A percentile compares a stretch with the other conserved stretches of the same genome.
Conservation (phyloP, 225 moss, liverwort and hornwort species). For the Lunularia cruciata region DNA sequence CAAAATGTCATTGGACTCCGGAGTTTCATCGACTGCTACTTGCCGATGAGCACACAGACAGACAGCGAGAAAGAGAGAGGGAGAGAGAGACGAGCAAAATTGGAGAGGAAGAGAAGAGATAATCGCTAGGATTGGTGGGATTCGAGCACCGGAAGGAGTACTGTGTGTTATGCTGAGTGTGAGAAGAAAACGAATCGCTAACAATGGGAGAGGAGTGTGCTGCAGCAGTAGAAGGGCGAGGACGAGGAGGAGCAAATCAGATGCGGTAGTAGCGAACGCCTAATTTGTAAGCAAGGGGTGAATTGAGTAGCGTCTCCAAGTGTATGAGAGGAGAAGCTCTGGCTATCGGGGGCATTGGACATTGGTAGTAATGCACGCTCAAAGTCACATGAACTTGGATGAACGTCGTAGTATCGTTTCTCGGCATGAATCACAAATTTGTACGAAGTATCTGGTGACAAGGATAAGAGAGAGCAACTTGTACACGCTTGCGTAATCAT, state of each 20-base stretch:
- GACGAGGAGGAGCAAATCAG: no score
- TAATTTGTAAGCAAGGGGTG: no score
- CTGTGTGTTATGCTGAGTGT: background rate
- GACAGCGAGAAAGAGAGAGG: background rate
- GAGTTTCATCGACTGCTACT: background rate
- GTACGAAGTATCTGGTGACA: background rate
- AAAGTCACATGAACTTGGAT: background rate
- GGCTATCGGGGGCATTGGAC: background rate
- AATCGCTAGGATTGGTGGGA: background rate
- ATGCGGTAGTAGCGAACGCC: no score
- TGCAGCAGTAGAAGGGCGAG: background rate
- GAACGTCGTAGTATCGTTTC: background rate
- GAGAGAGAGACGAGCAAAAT: background rate
- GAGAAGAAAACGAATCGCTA: no score
- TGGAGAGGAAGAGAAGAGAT: background rate
- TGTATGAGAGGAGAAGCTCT: no score
- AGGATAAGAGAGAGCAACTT: background rate
- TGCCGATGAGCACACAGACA: background rate
- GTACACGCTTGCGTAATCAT: background rate
- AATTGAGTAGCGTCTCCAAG: no score
- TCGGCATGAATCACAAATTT: background rate
- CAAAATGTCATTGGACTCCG: background rate
- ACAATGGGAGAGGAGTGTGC: background rate
- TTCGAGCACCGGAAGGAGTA: background rate
- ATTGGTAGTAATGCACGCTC: constrained; percentile 11